Base-by-base conservation (phyloP, 345 rosid species). In the Hirschfeldia incana region DNA sequence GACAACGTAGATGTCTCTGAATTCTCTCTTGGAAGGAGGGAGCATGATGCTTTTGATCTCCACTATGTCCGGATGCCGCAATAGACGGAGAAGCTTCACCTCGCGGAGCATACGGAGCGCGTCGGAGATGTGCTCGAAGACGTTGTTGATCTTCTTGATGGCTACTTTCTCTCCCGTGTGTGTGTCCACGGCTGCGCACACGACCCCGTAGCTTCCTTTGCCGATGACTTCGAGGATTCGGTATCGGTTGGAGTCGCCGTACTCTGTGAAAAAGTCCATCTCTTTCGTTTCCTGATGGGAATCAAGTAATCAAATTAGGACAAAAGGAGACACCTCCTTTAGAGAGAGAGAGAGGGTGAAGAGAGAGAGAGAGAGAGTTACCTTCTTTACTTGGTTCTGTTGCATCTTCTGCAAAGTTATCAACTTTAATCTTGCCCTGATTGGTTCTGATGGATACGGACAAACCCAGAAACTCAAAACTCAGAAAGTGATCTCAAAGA, bases 181-280 rank as follows among this genome's bases (percentile, higher is more conserved):
- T 2, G 98, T 91, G 83, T 95, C 98, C 72, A 88, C 85, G 11
- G 97, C 99, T 10, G 98, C 96, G 83, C 99, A 95, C 74, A 95
- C 99, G 75, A 93, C 96, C 71, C 98, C 99, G 80, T 95, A 95
- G 87, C 98, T 93, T 79, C 98, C 99, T 84, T 90, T 95, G 8
- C 97, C 97, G 44, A 95, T 89, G 39, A 95, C 95, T 87, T 93
- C 98, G 9, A 95, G 84, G 76, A 95, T 85, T 55, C 85, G 85
- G 67, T 95, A 93, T 67, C 96, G 74, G 67, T 91, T 95, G 27
- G 99, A 96, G 84, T 95, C 99, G 51, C 94, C 98, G 33, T 93
- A 95, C 85, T 93, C 99, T 1, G 96, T 90, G 90, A 95, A 95
- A 80, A 95, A 93, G 9, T 91, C 93, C 84, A 86, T 85, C 63